Evolutionary conservation across 768 basidiomycete genomes (phyloP).

Genomic region (Tylopilus rubrobrunneus): DNA sequence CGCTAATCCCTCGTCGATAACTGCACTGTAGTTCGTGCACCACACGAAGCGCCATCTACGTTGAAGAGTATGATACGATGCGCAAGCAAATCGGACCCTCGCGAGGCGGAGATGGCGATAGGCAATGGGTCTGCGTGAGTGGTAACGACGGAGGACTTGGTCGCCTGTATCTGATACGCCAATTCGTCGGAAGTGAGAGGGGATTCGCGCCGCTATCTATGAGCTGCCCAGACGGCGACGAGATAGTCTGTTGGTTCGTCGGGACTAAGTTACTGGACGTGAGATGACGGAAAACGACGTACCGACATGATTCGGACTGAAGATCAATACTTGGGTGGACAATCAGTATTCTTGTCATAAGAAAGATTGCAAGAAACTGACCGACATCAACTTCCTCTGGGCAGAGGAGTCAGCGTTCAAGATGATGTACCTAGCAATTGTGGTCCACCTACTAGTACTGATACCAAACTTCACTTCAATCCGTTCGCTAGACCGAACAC

Average conservation of each 20-base stretch:
- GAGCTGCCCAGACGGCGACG: slow-evolving; percentile 52
- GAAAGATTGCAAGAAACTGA: slow-evolving; percentile 15
- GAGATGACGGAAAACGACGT: slow-evolving; percentile 9
- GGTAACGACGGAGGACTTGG: slow-evolving; percentile 46
- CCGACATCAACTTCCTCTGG: slow-evolving; percentile 39
- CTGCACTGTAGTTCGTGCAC: slow-evolving; percentile 37
- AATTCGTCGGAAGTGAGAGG: slow-evolving; percentile 55
- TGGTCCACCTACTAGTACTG: slow-evolving; percentile 29
- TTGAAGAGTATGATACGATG: slow-evolving; percentile 44
- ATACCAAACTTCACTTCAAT: slow-evolving; percentile 30
- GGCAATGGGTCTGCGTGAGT: slow-evolving; percentile 42
- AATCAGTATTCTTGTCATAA: slow-evolving; percentile 1
- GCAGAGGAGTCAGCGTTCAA: background rate
- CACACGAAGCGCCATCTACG: slow-evolving; percentile 14
- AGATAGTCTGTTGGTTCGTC: slow-evolving; percentile 42
- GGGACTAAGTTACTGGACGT: background rate
- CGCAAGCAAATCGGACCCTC: slow-evolving; percentile 36
- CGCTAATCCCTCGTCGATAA: slow-evolving; percentile 48
- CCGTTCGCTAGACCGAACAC: slow-evolving; percentile 38
- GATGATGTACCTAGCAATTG: background rate
- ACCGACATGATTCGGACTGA: slow-evolving; percentile 68
- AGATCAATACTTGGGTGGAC: slow-evolving; percentile 49
- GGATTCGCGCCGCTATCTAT: slow-evolving; percentile 63
- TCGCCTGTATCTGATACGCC: slow-evolving; percentile 48
- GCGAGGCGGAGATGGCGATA: slow-evolving; percentile 45